Evolutionary conservation across 352 stramenopile genomes (phyloP), one percentile per base, ranked within the genome.

Genomic region (Globisporangium canariense): DNA sequence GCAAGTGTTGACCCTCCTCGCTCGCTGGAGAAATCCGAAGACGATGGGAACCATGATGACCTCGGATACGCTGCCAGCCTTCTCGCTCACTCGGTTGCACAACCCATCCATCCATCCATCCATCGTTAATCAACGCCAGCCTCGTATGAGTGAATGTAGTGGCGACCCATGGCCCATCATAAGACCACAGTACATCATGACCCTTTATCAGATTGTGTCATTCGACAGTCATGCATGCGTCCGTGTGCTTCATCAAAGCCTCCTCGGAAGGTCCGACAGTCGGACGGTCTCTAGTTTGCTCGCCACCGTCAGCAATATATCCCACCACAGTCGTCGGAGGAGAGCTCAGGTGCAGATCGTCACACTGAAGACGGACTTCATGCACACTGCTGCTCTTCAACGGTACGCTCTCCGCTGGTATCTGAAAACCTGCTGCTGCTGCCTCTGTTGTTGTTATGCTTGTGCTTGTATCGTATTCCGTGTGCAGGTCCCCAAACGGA

Each of bases 91-190:
- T 58, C 52, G 2, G 25, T 28, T 28, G 30, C n/a, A 10, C 52
- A 46, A 46, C 43, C 32, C 52, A 58, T 58, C 52, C 16, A 58
- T 46, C 47, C 3, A 16, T n/a, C 22, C n/a, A 54, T 54, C 32
- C 52, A 58, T 58, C 52, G 11, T 46, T 46, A 32, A 58, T 14
- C 9, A 58, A n/a, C n/a, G 20, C 46, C 46, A 18, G 46, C 18
- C 4, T 20, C 43, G 18, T 46, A n/a, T n/a, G 40, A 8, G 13
- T 46, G 40, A 8, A 4, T n/a, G 40, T n/a, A 6, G 40, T 46
- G 40, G 13, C 40, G 40, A 6, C 4, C 40, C 40, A 46, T 46
- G n/a, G 1, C 43, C 43, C 43, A 49, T 14, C 36, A 41, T 41
- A 16, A 41, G 36, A 28, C 9, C 13, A 54, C 25, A 25, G 18